Evolutionary conservation across 768 basidiomycete genomes (phyloP).

Genomic region (Suillus occidentalis): DNA sequence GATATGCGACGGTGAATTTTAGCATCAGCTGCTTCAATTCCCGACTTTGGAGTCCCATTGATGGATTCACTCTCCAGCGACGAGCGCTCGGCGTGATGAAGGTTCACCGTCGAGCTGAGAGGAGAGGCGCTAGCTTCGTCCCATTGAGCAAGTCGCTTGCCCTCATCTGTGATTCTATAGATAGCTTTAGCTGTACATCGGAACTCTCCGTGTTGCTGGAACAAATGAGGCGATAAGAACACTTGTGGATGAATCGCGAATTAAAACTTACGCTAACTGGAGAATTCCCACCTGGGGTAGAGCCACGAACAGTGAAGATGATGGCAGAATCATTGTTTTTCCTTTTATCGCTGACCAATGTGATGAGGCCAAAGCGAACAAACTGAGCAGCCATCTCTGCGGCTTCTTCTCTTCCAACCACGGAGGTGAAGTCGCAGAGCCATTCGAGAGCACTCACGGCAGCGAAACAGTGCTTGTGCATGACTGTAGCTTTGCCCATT

Average conservation of each 20-base stretch:
- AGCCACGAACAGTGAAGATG: conserved; percentile 88
- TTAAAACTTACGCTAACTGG: conserved; percentile 61
- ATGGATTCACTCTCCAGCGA: conserved; percentile 48
- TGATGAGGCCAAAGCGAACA: conserved; percentile 90
- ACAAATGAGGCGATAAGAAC: conserved; percentile 16
- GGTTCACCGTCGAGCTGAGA: conserved; percentile 62
- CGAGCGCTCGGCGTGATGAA: conserved; percentile 54
- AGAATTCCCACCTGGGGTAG: conserved; percentile 72
- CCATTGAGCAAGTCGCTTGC: conserved; percentile 85
- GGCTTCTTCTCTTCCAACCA: conserved; percentile 93
- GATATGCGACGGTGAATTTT: conserved; percentile 81
- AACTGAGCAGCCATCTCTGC: conserved; percentile 98
- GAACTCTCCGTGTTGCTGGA: conserved; percentile 91
- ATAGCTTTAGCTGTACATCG: conserved; percentile 94
- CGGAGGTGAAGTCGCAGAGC: conserved; percentile 96
- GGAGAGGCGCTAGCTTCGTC: conserved; percentile 58
- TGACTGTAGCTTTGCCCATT: conserved; percentile 41
- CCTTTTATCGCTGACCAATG: conserved; percentile 85
- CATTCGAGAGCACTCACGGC: conserved; percentile 91
- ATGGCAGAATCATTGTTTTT: conserved; percentile 91
- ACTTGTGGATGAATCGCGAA: conserved; percentile 3
- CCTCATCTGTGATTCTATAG: conserved; percentile 93
- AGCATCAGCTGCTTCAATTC: conserved; percentile 42
- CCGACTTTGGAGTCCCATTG: conserved; percentile 24
- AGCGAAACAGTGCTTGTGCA: conserved; percentile 75